Conservation (phyloP, 495 filamentous ascomycete species). For the Lasiosphaeria ovina region DNA sequence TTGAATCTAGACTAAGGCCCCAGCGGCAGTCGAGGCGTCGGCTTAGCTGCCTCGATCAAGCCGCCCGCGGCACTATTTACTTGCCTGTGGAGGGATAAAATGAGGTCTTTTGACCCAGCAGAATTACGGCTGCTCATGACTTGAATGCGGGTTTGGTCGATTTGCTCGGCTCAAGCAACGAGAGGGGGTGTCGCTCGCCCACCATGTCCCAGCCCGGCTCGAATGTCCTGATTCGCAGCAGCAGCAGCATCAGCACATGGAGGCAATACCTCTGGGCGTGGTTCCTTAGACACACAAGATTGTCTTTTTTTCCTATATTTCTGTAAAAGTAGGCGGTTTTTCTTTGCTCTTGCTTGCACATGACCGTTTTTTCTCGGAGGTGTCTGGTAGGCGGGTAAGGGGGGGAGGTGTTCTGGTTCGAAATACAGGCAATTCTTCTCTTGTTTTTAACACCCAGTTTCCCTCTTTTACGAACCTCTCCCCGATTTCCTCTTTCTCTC, state of each 20-base stretch:
- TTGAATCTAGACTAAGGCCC: constrained; percentile 17
- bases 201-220: not conserved
- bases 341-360: constrained; percentile 7
- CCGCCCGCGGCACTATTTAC: too few relatives aligned
- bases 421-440: constrained; percentile 8
- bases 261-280: too few relatives aligned
- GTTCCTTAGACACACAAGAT: not conserved
- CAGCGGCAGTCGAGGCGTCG: constrained; percentile 27
- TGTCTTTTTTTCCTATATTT: constrained; percentile 4
- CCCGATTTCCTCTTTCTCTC: constrained; percentile 9
- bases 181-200: not conserved
- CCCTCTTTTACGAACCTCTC: not conserved
- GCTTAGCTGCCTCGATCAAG: constrained; percentile 13
- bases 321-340: constrained; percentile 22
- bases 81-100: too few relatives aligned
- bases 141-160: too few relatives aligned
- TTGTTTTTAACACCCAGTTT: not conserved
- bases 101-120: not conserved
- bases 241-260: too few relatives aligned
- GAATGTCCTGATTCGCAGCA: too few relatives aligned
- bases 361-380: constrained; percentile 5
- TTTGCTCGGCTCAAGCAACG: not conserved
- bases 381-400: too few relatives aligned
- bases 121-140: not conserved
- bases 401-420: constrained; percentile 13